These are phyloP conservation scores for Leccinellum rugosiceps DNA, from an alignment of 768 basidiomycete species.

Conservation along the genomic window DNA sequence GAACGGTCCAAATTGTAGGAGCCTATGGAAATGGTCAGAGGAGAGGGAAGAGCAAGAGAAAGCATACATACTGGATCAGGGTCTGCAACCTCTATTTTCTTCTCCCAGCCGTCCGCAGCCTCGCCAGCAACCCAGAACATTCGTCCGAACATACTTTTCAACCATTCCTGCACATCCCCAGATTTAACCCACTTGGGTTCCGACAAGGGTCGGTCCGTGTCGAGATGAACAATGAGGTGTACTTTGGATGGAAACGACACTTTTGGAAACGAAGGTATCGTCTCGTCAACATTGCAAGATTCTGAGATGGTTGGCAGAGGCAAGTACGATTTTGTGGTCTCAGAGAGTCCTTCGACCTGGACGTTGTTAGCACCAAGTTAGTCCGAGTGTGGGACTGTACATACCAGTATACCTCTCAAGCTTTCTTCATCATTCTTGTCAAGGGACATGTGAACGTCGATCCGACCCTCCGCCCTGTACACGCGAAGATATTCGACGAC, in stretches of 20 bases:
- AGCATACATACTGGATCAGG: constrained; percentile 81
- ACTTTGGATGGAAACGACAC: constrained; percentile 50
- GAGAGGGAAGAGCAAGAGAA: not conserved
- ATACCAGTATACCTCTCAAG: constrained; percentile 74
- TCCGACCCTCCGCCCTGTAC: constrained; percentile 76
- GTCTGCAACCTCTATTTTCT: constrained; percentile 87
- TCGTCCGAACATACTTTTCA: constrained; percentile 80
- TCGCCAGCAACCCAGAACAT: constrained; percentile 86
- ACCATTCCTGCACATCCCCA: constrained; percentile 93
- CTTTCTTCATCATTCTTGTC: constrained; percentile 51
- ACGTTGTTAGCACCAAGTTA: constrained; percentile 7
- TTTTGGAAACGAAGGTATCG: constrained; percentile 72
- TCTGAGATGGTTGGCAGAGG: constrained; percentile 48
- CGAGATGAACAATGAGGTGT: constrained; percentile 74
- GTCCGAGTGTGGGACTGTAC: constrained; percentile 25
- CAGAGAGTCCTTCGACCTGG: constrained; percentile 74
- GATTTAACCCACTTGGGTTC: constrained; percentile 97
- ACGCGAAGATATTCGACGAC: constrained; percentile 80
- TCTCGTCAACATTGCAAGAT: constrained; percentile 48
- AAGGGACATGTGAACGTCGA: constrained; percentile 74
- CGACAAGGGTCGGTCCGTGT: constrained; percentile 83
- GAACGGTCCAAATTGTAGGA: constrained; percentile 86
- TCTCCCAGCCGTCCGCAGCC: constrained; percentile 90
- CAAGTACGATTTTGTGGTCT: constrained; percentile 66
- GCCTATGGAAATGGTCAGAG: constrained; percentile 47